Conservation (phyloP, 495 filamentous ascomycete genomes). For the Chaetomium fimeti region DNA sequence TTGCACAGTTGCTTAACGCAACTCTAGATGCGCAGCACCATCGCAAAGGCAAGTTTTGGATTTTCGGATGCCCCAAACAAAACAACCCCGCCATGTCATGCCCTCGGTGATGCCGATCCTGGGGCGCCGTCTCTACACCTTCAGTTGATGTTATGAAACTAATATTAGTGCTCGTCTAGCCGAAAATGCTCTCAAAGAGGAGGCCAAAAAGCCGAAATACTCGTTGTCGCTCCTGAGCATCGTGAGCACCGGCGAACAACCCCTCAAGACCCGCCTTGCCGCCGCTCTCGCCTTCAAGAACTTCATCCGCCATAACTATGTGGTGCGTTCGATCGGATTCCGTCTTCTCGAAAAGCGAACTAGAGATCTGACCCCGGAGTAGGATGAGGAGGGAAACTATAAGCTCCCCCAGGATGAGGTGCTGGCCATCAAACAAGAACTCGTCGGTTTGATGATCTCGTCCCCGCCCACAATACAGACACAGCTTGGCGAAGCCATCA, state of each 20-base stretch:
- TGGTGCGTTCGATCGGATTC: constrained; percentile 38
- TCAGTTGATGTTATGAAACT: constrained; percentile 4
- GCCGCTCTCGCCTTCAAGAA: constrained; percentile 97
- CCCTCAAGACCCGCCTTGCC: constrained; percentile 77
- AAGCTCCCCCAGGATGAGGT: constrained; percentile 80
- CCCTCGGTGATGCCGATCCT: background rate
- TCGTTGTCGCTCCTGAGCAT: constrained; percentile 86
- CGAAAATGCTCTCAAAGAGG: constrained; percentile 69
- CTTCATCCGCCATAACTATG: constrained; percentile 88
- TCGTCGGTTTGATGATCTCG: constrained; percentile 94
- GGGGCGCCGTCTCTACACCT: background rate
- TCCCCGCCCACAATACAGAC: constrained; percentile 83
- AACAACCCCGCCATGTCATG: constrained; percentile 19
- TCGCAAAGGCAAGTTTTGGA: constrained; percentile 69
- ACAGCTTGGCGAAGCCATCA: constrained; percentile 93
- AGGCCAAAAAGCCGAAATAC: constrained; percentile 78
- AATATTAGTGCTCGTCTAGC: constrained; percentile 54
- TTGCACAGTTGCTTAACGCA: constrained; percentile 77
- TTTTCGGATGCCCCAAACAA: background rate
- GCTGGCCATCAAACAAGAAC: constrained; percentile 81
- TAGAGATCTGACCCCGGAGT: background rate
- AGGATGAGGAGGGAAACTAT: constrained; percentile 83
- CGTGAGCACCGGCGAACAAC: constrained; percentile 67
- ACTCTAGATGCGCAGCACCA: constrained; percentile 82
- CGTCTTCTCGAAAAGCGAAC: too few relatives aligned